Conservation (phyloP, 768 basidiomycete genomes). For the Daedaleopsis sinensis region DNA sequence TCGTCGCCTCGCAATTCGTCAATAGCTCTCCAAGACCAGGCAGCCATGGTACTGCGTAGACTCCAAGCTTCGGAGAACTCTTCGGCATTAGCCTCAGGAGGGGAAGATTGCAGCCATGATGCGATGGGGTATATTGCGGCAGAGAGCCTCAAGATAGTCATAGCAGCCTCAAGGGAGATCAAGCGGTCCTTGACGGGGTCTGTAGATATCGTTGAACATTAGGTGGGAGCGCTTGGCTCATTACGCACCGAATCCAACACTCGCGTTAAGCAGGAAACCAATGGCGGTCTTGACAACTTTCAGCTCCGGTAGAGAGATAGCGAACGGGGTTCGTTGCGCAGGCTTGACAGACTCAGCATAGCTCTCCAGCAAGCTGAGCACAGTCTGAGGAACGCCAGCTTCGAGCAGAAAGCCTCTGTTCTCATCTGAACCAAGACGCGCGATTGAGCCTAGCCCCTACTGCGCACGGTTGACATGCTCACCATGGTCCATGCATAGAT, state of each 20-base stretch:
- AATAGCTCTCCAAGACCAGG: constrained; percentile 81
- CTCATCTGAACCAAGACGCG: constrained; percentile 52
- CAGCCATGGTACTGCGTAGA: constrained; percentile 63
- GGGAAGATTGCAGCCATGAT: constrained; percentile 48
- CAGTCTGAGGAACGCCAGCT: constrained; percentile 66
- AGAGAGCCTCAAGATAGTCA: constrained; percentile 69
- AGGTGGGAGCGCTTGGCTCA: not conserved
- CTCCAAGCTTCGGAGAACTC: constrained; percentile 61
- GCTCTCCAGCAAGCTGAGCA: constrained; percentile 68
- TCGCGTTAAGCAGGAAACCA: constrained; percentile 78
- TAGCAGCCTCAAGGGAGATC: constrained; percentile 66
- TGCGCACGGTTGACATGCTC: constrained; percentile 25
- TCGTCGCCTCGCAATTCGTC: constrained; percentile 69
- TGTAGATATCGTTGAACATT: constrained; percentile 31
- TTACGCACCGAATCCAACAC: constrained; percentile 71
- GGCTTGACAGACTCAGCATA: constrained; percentile 53
- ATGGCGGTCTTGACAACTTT: constrained; percentile 77
- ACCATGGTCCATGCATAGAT: constrained; percentile 87
- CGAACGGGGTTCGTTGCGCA: constrained; percentile 43
- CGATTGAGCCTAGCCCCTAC: not conserved
- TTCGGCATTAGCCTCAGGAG: constrained; percentile 24
- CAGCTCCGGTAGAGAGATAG: constrained; percentile 62
- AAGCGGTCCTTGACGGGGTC: constrained; percentile 74
- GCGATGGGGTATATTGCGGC: constrained; percentile 74
- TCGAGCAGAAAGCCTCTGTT: constrained; percentile 76